Percentiles rank a stretch among this genome's conserved stretches.
Evolutionary conservation across 140 eudicot species (phyloP).

Genomic region (Senecio squalidus): DNA sequence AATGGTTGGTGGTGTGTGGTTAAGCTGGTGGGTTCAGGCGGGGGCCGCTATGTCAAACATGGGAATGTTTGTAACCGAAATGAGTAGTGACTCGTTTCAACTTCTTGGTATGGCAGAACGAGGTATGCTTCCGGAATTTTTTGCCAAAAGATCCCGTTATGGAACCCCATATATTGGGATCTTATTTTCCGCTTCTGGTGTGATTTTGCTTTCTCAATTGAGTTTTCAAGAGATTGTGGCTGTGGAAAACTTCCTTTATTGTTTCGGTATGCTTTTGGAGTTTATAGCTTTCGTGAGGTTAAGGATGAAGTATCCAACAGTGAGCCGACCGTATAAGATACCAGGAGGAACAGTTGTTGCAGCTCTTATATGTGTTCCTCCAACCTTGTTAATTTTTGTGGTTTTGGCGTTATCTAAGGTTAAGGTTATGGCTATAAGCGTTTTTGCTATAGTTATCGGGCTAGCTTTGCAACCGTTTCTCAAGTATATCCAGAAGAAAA

Average conservation of each 20-base stretch:
- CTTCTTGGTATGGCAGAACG: slow-evolving; percentile 90
- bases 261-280: slow-evolving; percentile 39
- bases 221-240: slow-evolving; percentile 50
- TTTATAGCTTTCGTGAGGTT: slow-evolving; percentile 29
- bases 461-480: slow-evolving; percentile 34
- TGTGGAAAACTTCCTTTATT: slow-evolving; percentile 33
- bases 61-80: slow-evolving; percentile 57
- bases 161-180: slow-evolving; percentile 75
- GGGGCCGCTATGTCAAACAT: slow-evolving; percentile 47
- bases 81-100: slow-evolving; percentile 82
- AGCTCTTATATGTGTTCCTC: slow-evolving; percentile 32
- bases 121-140: slow-evolving; percentile 73
- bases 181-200: slow-evolving; percentile 68
- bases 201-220: slow-evolving; percentile 53
- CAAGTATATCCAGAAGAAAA: slow-evolving; percentile 21
- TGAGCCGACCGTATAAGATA: slow-evolving; percentile 35
- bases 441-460: slow-evolving; percentile 31
- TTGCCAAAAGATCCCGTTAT: slow-evolving; percentile 65
- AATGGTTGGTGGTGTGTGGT: slow-evolving; percentile 41
- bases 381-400: slow-evolving; percentile 28
- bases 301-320: slow-evolving; percentile 26
- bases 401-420: slow-evolving; percentile 26
- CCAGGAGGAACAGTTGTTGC: slow-evolving; percentile 36
- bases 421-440: slow-evolving; percentile 22
- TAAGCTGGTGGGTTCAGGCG: slow-evolving; percentile 54